These are phyloP conservation scores for Triadica sebifera DNA, from an alignment of 345 rosid species.

Conservation along the genomic window DNA sequence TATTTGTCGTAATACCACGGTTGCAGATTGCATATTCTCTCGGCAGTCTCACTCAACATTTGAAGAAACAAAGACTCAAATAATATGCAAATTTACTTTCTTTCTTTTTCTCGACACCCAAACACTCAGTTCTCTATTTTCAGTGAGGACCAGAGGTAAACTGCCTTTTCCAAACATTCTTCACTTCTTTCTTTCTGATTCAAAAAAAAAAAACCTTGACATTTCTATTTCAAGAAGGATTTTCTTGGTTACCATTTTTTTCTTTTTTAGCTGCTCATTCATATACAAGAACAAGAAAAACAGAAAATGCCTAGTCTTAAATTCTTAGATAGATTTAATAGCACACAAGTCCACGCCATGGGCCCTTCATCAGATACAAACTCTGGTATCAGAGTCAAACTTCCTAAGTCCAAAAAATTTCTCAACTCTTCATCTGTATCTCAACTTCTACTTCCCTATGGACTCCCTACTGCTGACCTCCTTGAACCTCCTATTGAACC, in stretches of 20 bases:
- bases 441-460: constrained; percentile 51
- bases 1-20: background rate
- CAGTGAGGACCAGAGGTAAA: constrained; percentile 14
- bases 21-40: background rate
- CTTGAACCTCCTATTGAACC: constrained; percentile 78
- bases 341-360: constrained; percentile 71
- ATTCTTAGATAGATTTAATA: constrained; percentile 54
- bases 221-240: no score
- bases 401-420: constrained; percentile 47
- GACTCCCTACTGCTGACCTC: constrained; percentile 61
- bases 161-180: background rate
- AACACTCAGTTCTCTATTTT: background rate
- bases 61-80: background rate
- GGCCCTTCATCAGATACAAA: constrained; percentile 41
- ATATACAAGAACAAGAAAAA: no score
- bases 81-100: constrained; percentile 10
- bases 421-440: constrained; percentile 38
- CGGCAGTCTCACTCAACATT: background rate
- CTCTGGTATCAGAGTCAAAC: no score
- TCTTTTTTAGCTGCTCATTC: no score
- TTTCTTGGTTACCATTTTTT: no score
- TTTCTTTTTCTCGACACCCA: background rate
- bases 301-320: constrained; percentile 57
- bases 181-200: background rate
- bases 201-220: background rate